Conservation (phyloP, 768 basidiomycete genomes). For the Termitomyces titanicus region DNA sequence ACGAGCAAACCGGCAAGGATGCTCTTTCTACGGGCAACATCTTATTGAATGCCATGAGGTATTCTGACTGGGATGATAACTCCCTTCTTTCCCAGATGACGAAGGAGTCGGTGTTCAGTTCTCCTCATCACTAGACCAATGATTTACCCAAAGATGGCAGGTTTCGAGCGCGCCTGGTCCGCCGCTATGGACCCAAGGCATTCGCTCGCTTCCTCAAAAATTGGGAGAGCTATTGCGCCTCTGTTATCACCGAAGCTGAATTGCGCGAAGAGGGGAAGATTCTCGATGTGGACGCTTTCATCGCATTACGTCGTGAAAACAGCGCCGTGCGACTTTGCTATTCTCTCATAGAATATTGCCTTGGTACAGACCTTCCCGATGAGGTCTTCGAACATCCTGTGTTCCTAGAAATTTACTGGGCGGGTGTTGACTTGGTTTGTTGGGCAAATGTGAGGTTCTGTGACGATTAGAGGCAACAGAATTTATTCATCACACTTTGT, state of each 20-base stretch:
- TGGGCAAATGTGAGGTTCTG: slow-evolving; percentile 59
- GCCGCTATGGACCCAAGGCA: slow-evolving; percentile 42
- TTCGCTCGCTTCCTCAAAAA: slow-evolving; percentile 47
- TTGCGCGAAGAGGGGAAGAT: slow-evolving; percentile 55
- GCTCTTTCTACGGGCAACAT: slow-evolving; percentile 50
- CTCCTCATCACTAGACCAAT: not conserved
- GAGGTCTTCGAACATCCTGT: slow-evolving; percentile 53
- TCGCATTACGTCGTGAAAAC: slow-evolving; percentile 60
- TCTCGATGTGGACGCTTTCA: slow-evolving; percentile 51
- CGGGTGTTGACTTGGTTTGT: slow-evolving; percentile 62
- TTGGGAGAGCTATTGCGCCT: slow-evolving; percentile 53
- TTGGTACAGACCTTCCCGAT: slow-evolving; percentile 62
- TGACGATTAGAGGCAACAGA: not conserved
- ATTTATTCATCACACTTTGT: not conserved
- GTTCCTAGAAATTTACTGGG: slow-evolving; percentile 52
- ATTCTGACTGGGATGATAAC: slow-evolving; percentile 49
- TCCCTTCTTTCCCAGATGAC: slow-evolving; percentile 58
- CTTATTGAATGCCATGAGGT: slow-evolving; percentile 49
- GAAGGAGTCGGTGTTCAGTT: slow-evolving; percentile 46
- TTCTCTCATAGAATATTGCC: slow-evolving; percentile 56
- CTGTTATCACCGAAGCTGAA: slow-evolving; percentile 57
- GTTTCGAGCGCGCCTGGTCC: slow-evolving; percentile 47
- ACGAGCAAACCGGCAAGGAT: slow-evolving; percentile 56
- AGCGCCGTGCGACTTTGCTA: slow-evolving; percentile 66
- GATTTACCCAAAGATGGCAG: slow-evolving; percentile 27